Evolutionary conservation across 495 filamentous ascomycete species (phyloP).

Genomic region (Daldinia loculata): DNA sequence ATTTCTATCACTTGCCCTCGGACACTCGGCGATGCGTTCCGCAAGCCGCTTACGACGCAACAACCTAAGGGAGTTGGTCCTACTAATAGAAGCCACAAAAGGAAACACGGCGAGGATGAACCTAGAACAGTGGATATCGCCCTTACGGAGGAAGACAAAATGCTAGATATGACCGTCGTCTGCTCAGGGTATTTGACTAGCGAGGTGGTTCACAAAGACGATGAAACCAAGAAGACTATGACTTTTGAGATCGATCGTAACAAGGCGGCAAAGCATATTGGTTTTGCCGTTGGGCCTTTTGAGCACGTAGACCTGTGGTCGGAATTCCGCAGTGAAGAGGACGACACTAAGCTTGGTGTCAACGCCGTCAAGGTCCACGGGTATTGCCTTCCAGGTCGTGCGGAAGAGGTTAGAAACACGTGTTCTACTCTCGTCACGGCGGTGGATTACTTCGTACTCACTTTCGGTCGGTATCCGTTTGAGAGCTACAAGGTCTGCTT

Average conservation of each 20-base stretch:
- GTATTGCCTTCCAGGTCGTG: conserved; percentile 86
- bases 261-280: conserved; percentile 84
- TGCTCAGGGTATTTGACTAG: conserved; percentile 88
- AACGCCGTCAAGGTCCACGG: conserved; percentile 86
- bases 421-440: conserved; percentile 67
- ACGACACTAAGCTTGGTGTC: conserved; percentile 86
- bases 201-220: conserved; percentile 76
- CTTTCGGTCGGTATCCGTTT: conserved; percentile 87
- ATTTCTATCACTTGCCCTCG: conserved; percentile 84
- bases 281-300: conserved; percentile 93
- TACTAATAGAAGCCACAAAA: conserved; percentile 43
- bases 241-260: conserved; percentile 76
- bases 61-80: conserved; percentile 9
- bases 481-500: conserved; percentile 90
- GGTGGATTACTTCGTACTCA: conserved; percentile 85
- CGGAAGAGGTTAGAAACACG: conserved; percentile 81
- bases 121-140: conserved; percentile 46
- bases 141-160: conserved; percentile 78
- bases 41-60: conserved; percentile 48
- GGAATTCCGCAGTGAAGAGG: conserved; percentile 86
- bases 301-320: conserved; percentile 85
- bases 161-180: conserved; percentile 85
- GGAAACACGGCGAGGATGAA: conserved; percentile 47
- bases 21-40: conserved; percentile 85
- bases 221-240: conserved; percentile 81